Conservation (phyloP, 192 early-diverging fungal species). For the Funneliformis geosporum region DNA sequence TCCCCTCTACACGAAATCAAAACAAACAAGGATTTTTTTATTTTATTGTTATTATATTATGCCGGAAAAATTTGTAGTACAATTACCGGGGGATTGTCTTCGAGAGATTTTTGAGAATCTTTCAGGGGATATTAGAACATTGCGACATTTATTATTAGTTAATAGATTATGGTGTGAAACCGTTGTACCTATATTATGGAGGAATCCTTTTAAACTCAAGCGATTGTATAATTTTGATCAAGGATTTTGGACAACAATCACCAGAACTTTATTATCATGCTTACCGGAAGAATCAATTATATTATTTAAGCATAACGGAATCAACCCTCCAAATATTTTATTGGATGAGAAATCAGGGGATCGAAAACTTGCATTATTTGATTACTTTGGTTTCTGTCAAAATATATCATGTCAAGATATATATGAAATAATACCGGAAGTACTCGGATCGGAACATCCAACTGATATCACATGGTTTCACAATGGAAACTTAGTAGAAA, state of each 20-base stretch:
- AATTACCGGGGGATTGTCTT: neutral
- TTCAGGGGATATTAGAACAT: neutral
- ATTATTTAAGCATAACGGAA: neutral
- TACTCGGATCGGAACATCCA: neutral
- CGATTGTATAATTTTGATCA: neutral
- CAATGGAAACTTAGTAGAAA: neutral
- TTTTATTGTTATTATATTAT: neutral
- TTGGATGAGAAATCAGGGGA: neutral
- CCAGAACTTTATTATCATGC: conserved; percentile 3
- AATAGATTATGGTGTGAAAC: conserved; percentile 3
- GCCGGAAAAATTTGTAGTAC: conserved; percentile 35
- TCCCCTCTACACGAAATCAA: too few species aligned
- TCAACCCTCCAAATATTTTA: neutral
- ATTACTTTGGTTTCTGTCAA: neutral
- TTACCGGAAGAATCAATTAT: neutral
- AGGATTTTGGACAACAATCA: neutral
- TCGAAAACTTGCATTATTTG: neutral
- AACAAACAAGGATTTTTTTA: too few species aligned
- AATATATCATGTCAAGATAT: neutral
- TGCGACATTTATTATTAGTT: neutral
- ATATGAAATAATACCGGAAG: neutral
- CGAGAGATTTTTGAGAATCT: neutral
- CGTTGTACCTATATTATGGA: neutral
- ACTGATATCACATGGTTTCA: neutral
- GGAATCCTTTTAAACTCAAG: neutral